Percentiles rank a stretch among this genome's conserved stretches.
Conservation (phyloP, 176 grass and related monocot species). For the Eragrostis curvula region DNA sequence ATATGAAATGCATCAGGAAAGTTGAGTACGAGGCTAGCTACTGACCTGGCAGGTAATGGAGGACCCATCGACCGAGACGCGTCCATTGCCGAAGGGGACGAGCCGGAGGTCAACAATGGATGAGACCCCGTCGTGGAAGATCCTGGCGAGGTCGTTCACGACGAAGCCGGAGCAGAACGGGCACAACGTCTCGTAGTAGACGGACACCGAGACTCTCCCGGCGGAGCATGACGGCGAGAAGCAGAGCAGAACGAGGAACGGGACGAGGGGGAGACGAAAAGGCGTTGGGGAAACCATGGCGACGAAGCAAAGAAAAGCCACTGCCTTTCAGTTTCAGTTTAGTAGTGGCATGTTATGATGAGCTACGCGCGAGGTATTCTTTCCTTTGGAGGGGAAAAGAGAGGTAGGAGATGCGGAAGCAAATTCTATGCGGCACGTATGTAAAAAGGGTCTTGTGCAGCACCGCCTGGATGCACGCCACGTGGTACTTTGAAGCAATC, state of each 20-base stretch:
- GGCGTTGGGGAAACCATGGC: slow-evolving; percentile 50
- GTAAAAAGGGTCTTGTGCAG: too few species aligned
- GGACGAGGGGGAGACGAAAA: slow-evolving; percentile 32
- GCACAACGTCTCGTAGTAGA: slow-evolving; percentile 84
- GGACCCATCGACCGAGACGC: slow-evolving; percentile 47
- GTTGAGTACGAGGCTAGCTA: neutral
- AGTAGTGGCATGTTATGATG: neutral
- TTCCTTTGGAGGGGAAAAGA: slow-evolving; percentile 33
- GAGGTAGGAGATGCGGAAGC: too few species aligned
- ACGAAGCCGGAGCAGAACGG: slow-evolving; percentile 78
- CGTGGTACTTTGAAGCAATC: too few species aligned
- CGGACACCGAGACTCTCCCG: slow-evolving; percentile 58
- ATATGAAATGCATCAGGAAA: neutral
- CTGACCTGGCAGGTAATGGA: slow-evolving; percentile 71
- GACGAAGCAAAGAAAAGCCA: slow-evolving; percentile 9
- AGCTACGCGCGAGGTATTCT: slow-evolving; percentile 36
- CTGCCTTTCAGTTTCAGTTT: slow-evolving; percentile 1
- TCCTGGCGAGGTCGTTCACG: slow-evolving; percentile 60
- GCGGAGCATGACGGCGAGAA: slow-evolving; percentile 38
- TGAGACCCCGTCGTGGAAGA: slow-evolving; percentile 68
- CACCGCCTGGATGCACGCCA: too few species aligned
- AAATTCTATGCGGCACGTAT: too few species aligned
- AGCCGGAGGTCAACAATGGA: slow-evolving; percentile 67
- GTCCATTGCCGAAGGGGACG: slow-evolving; percentile 74
- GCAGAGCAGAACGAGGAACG: slow-evolving; percentile 39